Conservation (phyloP, 169 alveolate genomes). For the Plasmodium billcollinsi region DNA sequence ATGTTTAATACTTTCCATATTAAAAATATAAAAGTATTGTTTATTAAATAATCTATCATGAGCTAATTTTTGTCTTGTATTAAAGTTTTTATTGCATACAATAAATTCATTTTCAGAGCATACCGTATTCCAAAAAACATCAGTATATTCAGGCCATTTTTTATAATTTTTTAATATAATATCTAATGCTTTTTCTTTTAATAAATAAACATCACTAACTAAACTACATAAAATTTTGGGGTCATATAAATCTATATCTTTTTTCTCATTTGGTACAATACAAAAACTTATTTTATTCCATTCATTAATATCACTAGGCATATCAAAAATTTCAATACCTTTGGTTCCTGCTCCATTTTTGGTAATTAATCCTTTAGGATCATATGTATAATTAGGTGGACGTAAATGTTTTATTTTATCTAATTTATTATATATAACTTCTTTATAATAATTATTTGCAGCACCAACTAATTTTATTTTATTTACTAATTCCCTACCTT, state of each 20-base stretch:
- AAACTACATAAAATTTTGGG: constrained; percentile 79
- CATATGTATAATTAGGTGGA: constrained; percentile 85
- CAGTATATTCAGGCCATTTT: constrained; percentile 87
- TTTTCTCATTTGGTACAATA: constrained; percentile 83
- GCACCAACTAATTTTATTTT: constrained; percentile 65
- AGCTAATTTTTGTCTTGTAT: constrained; percentile 85
- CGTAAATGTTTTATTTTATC: constrained; percentile 42
- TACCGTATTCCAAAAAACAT: constrained; percentile 77
- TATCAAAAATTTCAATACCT: constrained; percentile 86
- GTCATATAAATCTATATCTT: constrained; percentile 78
- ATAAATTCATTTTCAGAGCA: constrained; percentile 82
- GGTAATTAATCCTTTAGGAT: constrained; percentile 82
- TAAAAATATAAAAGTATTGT: constrained; percentile 82
- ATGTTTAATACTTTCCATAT: constrained; percentile 62
- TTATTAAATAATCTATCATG: constrained; percentile 84
- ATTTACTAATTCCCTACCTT: constrained; percentile 67
- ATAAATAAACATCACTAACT: constrained; percentile 85
- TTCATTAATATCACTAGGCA: constrained; percentile 82
- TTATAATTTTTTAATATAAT: constrained; percentile 80
- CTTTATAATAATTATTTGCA: constrained; percentile 67
- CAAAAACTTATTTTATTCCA: constrained; percentile 86
- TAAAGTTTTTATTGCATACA: constrained; percentile 80
- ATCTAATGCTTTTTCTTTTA: constrained; percentile 86
- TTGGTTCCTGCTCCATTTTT: constrained; percentile 87
- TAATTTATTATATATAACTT: constrained; percentile 43